Evolutionary conservation across 106 monocot genomes (phyloP), one percentile per base, ranked within the genome.

Genomic region (Allium fistulosum): DNA sequence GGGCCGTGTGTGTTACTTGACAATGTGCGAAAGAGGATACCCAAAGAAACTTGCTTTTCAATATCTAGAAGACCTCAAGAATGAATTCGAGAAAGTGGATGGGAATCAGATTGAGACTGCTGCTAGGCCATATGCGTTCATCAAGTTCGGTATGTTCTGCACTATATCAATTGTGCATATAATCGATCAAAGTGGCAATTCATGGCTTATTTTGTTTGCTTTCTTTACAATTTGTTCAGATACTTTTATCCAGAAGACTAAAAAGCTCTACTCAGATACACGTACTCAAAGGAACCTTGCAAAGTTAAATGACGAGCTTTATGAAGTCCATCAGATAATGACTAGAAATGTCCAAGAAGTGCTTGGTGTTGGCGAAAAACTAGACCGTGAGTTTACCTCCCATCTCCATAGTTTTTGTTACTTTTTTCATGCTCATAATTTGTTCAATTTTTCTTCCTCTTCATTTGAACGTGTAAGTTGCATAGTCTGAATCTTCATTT

Each of bases 21-120:
- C 96, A 76, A 86, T 97, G 88, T 97, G 96, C 81, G 96, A 97
- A 70, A 91, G 92, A 27, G 88, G 92, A 63, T 97, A 97, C 71
- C 96, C 96, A 63, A 97, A 92, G 80, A 97, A 97, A 68, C 92
- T 97, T 73, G 91, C 91, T 79, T 97, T 97, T 65, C 96, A 97
- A 71, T 97, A 97, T 68, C 78, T 97, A 57, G 96, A 97, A 58
- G 96, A 97, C 71, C 88, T 97, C 58, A 97, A 97, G 79, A 92
- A 87, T 87, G 96, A 92, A 67, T 97, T 97, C 72, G 96, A 97
- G 75, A 89, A 70, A 72, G 89, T 97, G 48, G 87, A 87, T 66
- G 89, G 88, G 59, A 87, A 65, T 77, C 96, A 97, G 70, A 92
- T 92, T 69, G 96, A 97, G 80, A 97, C 96, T 70, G 96, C 92